Evolutionary conservation across 805 yeast genomes (phyloP).

Genomic region (Starmerella bacillaris): DNA sequence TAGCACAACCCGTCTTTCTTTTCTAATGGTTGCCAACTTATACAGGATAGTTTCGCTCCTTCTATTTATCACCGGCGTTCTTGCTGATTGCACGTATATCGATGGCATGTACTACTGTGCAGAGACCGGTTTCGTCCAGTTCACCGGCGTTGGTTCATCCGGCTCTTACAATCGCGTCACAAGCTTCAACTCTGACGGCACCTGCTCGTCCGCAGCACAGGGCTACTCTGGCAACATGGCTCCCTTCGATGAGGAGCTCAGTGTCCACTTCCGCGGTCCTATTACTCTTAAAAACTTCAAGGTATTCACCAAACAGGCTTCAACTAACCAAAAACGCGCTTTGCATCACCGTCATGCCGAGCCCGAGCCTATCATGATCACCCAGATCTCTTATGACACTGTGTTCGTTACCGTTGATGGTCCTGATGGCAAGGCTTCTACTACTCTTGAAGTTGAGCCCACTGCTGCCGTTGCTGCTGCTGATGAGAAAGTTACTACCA

Average conservation of each 20-base stretch:
- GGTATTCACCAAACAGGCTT: slow-evolving; percentile 48
- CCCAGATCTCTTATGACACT: slow-evolving; percentile 61
- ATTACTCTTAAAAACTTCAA: slow-evolving; percentile 65
- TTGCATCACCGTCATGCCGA: slow-evolving; percentile 32
- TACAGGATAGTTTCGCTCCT: slow-evolving; percentile 17
- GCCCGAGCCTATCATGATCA: slow-evolving; percentile 43
- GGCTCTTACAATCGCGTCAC: slow-evolving; percentile 74
- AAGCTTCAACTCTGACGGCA: slow-evolving; percentile 54
- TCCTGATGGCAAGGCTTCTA: slow-evolving; percentile 12
- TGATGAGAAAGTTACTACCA: not conserved
- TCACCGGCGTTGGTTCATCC: slow-evolving; percentile 60
- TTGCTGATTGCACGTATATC: slow-evolving; percentile 31
- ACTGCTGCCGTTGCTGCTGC: slow-evolving; percentile 15
- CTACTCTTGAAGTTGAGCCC: slow-evolving; percentile 19
- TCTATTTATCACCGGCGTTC: slow-evolving; percentile 16
- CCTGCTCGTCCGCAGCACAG: slow-evolving; percentile 41
- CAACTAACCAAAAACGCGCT: slow-evolving; percentile 31
- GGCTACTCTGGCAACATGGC: slow-evolving; percentile 55
- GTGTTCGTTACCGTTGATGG: slow-evolving; percentile 19
- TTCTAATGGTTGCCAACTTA: not conserved
- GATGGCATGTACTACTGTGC: slow-evolving; percentile 76
- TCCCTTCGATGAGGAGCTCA: slow-evolving; percentile 72
- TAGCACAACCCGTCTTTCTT: not conserved
- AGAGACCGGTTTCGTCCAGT: slow-evolving; percentile 45
- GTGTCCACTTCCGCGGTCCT: slow-evolving; percentile 86